A percentile compares a stretch with the other conserved stretches of the same genome.
Evolutionary conservation across 1,139 yeast genomes (phyloP).

Genomic region (Entelexis sorbosivorans): DNA sequence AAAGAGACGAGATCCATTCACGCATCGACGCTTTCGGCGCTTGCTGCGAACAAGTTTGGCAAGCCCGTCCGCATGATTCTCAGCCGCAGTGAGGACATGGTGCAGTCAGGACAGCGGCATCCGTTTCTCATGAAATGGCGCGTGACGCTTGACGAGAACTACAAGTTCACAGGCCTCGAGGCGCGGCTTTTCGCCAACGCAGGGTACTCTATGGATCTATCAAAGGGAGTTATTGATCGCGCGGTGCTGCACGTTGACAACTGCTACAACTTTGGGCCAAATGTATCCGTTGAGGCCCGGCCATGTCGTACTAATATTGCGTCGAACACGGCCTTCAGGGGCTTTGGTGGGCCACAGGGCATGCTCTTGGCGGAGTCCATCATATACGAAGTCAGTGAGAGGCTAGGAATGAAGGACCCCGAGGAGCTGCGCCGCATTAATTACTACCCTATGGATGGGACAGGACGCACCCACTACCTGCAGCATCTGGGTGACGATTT

Average conservation of each 20-base stretch:
- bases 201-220: slow-evolving; percentile 40
- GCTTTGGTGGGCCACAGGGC: slow-evolving; percentile 43
- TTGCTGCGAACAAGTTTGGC: slow-evolving; percentile 42
- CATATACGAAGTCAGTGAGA: slow-evolving; percentile 34
- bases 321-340: slow-evolving; percentile 40
- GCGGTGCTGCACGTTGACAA: slow-evolving; percentile 37
- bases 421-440: slow-evolving; percentile 33
- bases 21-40: slow-evolving; percentile 40
- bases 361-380: slow-evolving; percentile 37
- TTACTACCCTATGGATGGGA: slow-evolving; percentile 28
- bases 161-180: slow-evolving; percentile 34
- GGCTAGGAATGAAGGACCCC: slow-evolving; percentile 31
- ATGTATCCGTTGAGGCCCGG: slow-evolving; percentile 32
- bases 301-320: slow-evolving; percentile 38
- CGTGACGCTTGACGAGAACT: slow-evolving; percentile 34
- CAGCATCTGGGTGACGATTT: slow-evolving; percentile 36
- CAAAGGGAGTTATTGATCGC: slow-evolving; percentile 39
- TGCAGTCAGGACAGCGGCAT: slow-evolving; percentile 38
- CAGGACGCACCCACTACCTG: slow-evolving; percentile 34
- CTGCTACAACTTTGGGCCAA: slow-evolving; percentile 35
- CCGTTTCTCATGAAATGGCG: slow-evolving; percentile 38
- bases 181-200: slow-evolving; percentile 36
- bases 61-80: slow-evolving; percentile 36
- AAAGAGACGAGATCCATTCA: slow-evolving; percentile 40
- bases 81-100: slow-evolving; percentile 37